Evolutionary conservation across 306 rosid species (phyloP).

Genomic region (Myrica gale): DNA sequence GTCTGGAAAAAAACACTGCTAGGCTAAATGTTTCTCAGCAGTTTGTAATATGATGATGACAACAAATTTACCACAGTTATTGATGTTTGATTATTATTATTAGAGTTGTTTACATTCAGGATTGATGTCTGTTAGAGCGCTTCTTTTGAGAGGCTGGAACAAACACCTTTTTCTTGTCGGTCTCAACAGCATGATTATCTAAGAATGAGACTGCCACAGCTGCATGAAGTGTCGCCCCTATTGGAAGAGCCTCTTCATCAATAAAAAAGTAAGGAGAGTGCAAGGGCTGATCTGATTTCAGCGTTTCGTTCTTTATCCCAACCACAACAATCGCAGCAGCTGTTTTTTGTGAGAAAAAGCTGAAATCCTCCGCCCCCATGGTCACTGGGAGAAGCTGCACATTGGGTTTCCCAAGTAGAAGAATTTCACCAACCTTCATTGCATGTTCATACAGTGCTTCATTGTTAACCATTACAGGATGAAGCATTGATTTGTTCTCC

Average conservation of each 20-base stretch:
- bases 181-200: constrained; percentile 16
- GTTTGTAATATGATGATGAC: neutral
- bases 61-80: neutral
- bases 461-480: constrained; percentile 49
- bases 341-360: constrained; percentile 44
- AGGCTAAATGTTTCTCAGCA: neutral
- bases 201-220: constrained; percentile 49
- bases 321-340: constrained; percentile 35
- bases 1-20: neutral
- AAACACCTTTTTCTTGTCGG: neutral
- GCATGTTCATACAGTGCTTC: constrained; percentile 41
- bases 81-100: neutral
- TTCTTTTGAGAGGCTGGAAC: neutral
- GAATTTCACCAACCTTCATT: constrained; percentile 41
- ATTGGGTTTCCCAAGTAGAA: constrained; percentile 43
- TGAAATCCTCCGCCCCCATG: constrained; percentile 56
- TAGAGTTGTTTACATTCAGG: neutral
- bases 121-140: neutral
- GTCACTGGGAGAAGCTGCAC: constrained; percentile 37
- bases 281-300: constrained; percentile 25
- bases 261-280: constrained; percentile 50
- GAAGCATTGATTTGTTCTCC: constrained; percentile 36
- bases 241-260: constrained; percentile 50
- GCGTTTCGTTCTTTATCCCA: constrained; percentile 38
- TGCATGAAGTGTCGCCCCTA: constrained; percentile 54